Evolutionary conservation across 73 alveolate species (phyloP).

Genomic region (Paramecium pentaurelia): DNA sequence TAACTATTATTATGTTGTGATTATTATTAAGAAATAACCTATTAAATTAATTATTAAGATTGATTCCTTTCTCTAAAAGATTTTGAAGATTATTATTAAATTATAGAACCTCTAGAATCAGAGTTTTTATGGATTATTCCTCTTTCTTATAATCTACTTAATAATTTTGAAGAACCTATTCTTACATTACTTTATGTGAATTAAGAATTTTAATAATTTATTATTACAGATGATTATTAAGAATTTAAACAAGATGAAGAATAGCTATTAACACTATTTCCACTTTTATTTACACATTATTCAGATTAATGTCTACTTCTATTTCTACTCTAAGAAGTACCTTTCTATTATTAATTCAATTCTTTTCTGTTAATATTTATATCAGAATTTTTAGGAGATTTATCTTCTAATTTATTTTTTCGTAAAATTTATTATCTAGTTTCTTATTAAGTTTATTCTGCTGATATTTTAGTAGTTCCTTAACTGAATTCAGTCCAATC

Average conservation of each 20-base stretch:
- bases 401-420: neutral
- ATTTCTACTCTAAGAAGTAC: neutral
- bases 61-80: neutral
- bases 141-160: neutral
- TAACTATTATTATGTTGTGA: neutral
- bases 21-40: neutral
- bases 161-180: neutral
- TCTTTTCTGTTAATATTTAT: neutral
- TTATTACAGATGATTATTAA: neutral
- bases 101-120: neutral
- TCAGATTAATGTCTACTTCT: neutral
- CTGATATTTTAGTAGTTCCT: neutral
- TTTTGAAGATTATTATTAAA: neutral
- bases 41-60: neutral
- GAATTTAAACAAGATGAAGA: neutral
- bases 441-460: neutral
- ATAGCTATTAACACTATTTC: neutral
- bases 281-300: neutral
- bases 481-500: constrained; percentile 32
- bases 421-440: neutral
- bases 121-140: neutral
- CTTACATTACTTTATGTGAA: neutral
- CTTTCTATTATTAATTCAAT: neutral
- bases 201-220: constrained; percentile 24
- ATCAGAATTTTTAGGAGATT: neutral